Evolutionary conservation across 2,329 filamentous ascomycete genomes (phyloP).

Genomic region (Neurospora sp.): DNA sequence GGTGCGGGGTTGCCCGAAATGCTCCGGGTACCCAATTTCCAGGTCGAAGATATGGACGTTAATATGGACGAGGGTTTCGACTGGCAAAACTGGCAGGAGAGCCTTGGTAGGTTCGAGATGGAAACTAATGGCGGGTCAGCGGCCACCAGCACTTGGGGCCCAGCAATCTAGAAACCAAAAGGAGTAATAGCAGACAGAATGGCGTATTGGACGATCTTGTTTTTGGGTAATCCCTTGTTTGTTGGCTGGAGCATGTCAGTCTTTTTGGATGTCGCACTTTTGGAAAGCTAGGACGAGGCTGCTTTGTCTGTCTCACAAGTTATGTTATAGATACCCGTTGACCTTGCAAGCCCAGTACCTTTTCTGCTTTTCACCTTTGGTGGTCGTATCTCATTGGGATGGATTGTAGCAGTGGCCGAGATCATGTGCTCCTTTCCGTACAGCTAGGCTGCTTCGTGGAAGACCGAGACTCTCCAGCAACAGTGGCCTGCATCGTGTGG

Average conservation of each 20-base stretch:
- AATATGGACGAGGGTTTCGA: constrained; percentile 29
- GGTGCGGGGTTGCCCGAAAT: constrained; percentile 16
- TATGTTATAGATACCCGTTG: neutral
- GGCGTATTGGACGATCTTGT: neutral
- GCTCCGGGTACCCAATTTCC: constrained; percentile 11
- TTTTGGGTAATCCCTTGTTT: neutral
- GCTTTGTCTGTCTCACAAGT: neutral
- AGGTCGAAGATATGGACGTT: constrained; percentile 22
- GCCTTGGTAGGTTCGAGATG: constrained; percentile 20
- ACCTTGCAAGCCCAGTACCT: neutral
- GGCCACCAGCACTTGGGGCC: neutral
- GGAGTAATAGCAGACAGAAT: neutral
- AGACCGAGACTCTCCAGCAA: neutral
- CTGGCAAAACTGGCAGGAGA: constrained; percentile 29
- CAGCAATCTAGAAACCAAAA: neutral
- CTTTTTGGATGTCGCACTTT: neutral
- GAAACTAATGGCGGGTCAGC: constrained; percentile 18
- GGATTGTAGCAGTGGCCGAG: too few species aligned
- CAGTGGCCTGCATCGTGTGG: neutral
- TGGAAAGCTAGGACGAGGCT: neutral
- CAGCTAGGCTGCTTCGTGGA: neutral
- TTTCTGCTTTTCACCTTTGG: too few species aligned
- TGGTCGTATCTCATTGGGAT: too few species aligned
- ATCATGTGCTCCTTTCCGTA: neutral
- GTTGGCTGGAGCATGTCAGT: neutral